Conservation (phyloP, 495 filamentous ascomycete genomes). For the Umbilicaria muhlenbergii region DNA sequence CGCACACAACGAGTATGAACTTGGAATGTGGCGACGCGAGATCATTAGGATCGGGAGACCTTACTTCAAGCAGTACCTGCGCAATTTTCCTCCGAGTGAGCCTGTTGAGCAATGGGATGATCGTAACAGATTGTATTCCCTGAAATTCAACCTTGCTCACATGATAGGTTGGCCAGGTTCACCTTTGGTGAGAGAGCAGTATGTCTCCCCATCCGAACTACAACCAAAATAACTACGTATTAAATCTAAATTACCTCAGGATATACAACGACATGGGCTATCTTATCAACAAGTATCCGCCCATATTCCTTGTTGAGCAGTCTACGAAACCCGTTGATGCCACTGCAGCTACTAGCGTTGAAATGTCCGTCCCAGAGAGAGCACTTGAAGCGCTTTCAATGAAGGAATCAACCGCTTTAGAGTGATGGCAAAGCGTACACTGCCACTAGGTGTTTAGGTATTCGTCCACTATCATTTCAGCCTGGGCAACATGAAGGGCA, state of each 20-base stretch:
- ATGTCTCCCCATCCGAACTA: neutral
- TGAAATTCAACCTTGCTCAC: constrained; percentile 7
- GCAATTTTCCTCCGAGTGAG: constrained; percentile 4
- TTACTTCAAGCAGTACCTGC: constrained; percentile 6
- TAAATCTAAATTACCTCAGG: constrained; percentile 1
- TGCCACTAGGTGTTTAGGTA: no score
- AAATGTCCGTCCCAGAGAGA: no score
- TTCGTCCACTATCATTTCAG: no score
- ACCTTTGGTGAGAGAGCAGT: constrained; percentile 2
- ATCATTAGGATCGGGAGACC: constrained; percentile 2
- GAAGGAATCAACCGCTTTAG: no score
- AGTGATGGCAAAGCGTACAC: no score
- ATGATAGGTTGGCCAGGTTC: constrained; percentile 6
- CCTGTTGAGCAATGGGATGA: constrained; percentile 13
- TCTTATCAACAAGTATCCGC: constrained; percentile 8
- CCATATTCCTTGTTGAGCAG: neutral
- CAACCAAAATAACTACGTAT: neutral
- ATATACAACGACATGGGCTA: constrained; percentile 9
- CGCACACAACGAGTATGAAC: constrained; percentile 30
- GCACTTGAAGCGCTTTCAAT: no score
- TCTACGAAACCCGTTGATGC: no score
- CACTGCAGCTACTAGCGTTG: no score
- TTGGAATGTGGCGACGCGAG: constrained; percentile 9
- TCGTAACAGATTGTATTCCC: constrained; percentile 9
- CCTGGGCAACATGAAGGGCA: no score